Evolutionary conservation across 1,139 yeast genomes (phyloP), one percentile per base, ranked within the genome.

Genomic region (Meyerozyma smithsonii): DNA sequence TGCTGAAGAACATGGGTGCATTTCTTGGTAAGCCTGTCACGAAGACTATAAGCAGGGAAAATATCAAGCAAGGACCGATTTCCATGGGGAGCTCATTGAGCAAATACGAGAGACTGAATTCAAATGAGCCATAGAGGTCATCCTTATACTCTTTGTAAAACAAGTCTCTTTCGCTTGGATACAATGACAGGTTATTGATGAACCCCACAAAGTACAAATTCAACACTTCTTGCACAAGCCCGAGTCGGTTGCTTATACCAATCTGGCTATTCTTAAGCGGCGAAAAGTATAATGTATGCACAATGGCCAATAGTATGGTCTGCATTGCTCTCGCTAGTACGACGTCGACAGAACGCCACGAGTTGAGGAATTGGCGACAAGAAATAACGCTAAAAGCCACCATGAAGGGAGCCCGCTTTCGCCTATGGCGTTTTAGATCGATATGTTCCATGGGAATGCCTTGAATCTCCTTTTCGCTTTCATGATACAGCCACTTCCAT

Each of bases 111-210:
- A 46, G 28, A 21, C 52, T 49, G 41, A 56, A 58, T n/a, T 50
- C 49, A 11, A 40, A 24, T 17, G 52, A 52, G 0, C 59, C 58
- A 35, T 56, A 56, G 2, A 54, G 43, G 3, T 53, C 55, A 30
- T 58, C 62, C 39, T 48, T 48, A 35, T 52, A 46, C 37, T 58
- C 62, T 39, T 56, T 59, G 46, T 58, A 55, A 42, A 58, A 58
- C 23, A 58, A 45, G 39, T 53, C 51, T n/a, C 60, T 42, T 25
- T 56, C 59, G 5, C 46, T 38, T 4, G 60, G 60, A 36, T 55
- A 58, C 23, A 56, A 43, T 5, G 58, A 42, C 39, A 56, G 43
- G 42, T 56, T 58, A 44, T 58, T 58, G 42, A 58, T 43, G 39
- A 56, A 47, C 1, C 62, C 62, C 8, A 51, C 56, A 35, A 46